phyloP scores from a whole-genome alignment of 2,329 filamentous ascomycete species.

The Colletotrichum siamense region DNA sequence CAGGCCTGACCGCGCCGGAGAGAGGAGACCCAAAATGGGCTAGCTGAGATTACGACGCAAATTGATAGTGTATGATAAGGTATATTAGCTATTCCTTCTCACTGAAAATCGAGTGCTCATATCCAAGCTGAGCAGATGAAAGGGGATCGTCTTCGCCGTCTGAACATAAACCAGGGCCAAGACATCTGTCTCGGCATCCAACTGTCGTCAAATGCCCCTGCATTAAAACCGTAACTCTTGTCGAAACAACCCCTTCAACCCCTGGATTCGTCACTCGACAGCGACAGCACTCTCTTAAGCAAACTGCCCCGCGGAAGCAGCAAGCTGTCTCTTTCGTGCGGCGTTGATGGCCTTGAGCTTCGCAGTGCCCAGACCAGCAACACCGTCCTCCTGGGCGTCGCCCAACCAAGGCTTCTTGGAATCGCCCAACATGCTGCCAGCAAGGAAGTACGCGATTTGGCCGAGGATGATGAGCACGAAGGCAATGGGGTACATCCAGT shows the following conservation, averaged over 20 bases:
- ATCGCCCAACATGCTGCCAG: conserved; percentile 83
- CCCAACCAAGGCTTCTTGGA: conserved; percentile 96
- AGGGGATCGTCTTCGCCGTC: neutral
- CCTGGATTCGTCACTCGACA: neutral
- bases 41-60: neutral
- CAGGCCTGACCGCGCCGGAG: neutral
- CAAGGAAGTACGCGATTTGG: conserved; percentile 85
- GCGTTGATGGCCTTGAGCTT: conserved; percentile 74
- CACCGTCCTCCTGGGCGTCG: conserved; percentile 80
- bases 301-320: neutral
- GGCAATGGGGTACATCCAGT: conserved; percentile 94
- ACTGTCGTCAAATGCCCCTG: neutral
- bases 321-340: conserved; percentile 46
- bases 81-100: neutral
- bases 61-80: neutral
- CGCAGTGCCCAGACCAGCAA: conserved; percentile 83
- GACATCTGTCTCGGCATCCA: neutral
- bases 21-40: rapidly evolving
- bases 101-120: neutral
- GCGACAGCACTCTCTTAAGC: neutral
- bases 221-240: neutral
- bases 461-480: conserved; percentile 92
- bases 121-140: neutral
- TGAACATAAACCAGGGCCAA: neutral
- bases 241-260: neutral